Percentiles rank a stretch among this genome's conserved stretches.
Evolutionary conservation across 306 rosid species (phyloP).

Genomic region (Citrullus amarus): DNA sequence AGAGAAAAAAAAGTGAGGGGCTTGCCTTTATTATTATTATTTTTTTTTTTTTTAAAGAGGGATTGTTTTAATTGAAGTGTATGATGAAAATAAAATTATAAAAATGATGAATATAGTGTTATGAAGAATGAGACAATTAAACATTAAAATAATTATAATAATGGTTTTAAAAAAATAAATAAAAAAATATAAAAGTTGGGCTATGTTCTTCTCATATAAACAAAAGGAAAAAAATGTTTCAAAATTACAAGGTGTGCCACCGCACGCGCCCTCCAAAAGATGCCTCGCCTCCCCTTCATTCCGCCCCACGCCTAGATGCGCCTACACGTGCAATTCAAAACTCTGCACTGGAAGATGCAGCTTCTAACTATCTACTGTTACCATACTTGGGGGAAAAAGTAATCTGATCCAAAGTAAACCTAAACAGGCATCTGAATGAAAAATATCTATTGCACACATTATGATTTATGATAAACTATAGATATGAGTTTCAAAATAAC

Average conservation of each 20-base stretch:
- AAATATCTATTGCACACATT: neutral
- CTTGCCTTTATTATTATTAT: neutral
- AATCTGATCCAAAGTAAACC: neutral
- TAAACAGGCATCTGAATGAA: neutral
- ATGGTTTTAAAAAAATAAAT: too few relatives aligned
- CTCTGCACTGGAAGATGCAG: neutral
- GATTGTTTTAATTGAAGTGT: neutral
- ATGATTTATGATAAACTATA: neutral
- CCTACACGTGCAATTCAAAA: neutral
- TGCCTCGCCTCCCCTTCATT: neutral
- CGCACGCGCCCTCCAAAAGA: neutral
- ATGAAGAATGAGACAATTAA: neutral
- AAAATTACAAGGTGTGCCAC: neutral
- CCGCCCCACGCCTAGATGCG: neutral
- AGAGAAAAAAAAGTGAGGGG: neutral
- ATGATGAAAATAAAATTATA: neutral
- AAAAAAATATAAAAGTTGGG: neutral
- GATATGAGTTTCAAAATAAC: neutral
- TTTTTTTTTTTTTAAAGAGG: neutral
- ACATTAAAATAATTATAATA: neutral
- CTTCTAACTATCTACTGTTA: conserved; percentile 5
- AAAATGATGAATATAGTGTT: neutral
- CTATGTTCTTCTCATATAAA: neutral
- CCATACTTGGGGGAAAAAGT: neutral
- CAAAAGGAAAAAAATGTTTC: neutral